Conservation (phyloP, 306 rosid species). For the Dryas drummondii region DNA sequence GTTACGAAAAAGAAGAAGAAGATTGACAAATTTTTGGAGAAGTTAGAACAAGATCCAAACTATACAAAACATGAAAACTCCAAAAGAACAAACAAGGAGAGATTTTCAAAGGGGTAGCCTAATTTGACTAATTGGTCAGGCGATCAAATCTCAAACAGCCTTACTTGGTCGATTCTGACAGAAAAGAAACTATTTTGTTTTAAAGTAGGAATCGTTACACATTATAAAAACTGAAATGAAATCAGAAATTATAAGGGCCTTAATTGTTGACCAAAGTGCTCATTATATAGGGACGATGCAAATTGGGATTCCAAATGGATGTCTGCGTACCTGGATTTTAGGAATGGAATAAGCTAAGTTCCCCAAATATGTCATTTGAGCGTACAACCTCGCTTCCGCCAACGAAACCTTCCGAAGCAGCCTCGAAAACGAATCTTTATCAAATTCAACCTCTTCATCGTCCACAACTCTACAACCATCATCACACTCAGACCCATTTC, state of each 20-base stretch:
- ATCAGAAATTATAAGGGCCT: neutral
- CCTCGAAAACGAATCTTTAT: constrained; percentile 63
- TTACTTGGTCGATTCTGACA: neutral
- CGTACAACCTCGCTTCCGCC: constrained; percentile 73
- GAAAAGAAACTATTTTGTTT: no score
- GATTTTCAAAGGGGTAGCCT: neutral
- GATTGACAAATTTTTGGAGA: neutral
- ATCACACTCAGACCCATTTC: constrained; percentile 31
- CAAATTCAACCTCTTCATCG: constrained; percentile 45
- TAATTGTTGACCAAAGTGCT: no score
- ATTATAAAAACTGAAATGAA: neutral
- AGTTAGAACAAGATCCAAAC: neutral
- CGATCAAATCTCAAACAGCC: neutral
- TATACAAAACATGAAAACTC: constrained; percentile 6
- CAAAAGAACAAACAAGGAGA: neutral
- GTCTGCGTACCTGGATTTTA: constrained; percentile 54
- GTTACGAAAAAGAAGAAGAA: neutral
- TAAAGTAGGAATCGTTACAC: neutral
- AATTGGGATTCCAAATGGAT: neutral
- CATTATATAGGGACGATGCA: no score
- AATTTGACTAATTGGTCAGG: neutral
- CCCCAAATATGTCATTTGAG: constrained; percentile 87
- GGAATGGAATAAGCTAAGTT: constrained; percentile 72
- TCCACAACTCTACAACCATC: constrained; percentile 48
- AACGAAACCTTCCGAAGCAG: constrained; percentile 80